Percentiles rank a stretch among this genome's conserved stretches.
Evolutionary conservation across 139 green algal species (phyloP).

Genomic region (Asterochloris sp.): DNA sequence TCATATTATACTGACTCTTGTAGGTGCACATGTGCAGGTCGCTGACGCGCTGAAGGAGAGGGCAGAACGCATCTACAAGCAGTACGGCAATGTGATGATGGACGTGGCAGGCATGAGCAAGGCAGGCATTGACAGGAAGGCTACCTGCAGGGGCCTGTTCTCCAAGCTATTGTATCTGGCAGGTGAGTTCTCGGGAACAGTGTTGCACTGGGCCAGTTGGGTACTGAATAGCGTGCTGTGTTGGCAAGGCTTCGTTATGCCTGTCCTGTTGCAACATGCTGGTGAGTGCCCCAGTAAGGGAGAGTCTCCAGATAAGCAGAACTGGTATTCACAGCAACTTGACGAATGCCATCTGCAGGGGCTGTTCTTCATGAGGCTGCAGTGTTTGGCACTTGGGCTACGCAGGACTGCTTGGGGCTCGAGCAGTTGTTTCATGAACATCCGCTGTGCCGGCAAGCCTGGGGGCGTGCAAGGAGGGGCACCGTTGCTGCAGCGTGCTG

Average conservation of each 20-base stretch:
- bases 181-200: not conserved
- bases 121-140: conserved; percentile 81
- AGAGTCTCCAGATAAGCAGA: not conserved
- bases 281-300: not conserved
- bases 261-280: not conserved
- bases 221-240: not conserved
- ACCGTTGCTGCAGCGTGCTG: too few species aligned
- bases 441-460: too few species aligned
- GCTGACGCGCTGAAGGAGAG: conserved; percentile 81
- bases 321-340: not conserved
- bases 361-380: not conserved
- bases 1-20: too few species aligned
- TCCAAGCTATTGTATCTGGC: conserved; percentile 92
- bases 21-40: conserved; percentile 31
- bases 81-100: conserved; percentile 84
- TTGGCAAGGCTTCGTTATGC: too few species aligned
- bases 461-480: too few species aligned
- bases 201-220: not conserved
- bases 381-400: not conserved
- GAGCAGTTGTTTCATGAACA: too few species aligned
- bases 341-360: not conserved
- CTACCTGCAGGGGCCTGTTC: conserved; percentile 78
- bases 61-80: conserved; percentile 81
- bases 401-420: too few species aligned
- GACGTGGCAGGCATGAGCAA: conserved; percentile 66